These are phyloP conservation scores for Pleurotus djamor DNA, from an alignment of 768 basidiomycete genomes.

Conservation along the genomic window DNA sequence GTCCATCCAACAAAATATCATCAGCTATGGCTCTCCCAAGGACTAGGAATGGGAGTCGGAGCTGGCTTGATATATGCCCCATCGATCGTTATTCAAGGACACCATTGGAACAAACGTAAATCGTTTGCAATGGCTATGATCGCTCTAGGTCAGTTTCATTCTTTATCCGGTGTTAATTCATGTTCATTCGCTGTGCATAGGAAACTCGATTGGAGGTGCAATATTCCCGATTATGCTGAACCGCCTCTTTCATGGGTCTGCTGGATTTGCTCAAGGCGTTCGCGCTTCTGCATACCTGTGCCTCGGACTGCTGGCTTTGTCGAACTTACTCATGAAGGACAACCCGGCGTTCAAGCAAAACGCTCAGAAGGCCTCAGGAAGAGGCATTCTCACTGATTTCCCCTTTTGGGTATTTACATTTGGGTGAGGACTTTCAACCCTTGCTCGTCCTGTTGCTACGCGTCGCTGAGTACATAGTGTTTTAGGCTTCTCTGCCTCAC, in stretches of 20 bases:
- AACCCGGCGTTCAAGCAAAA: slow-evolving; percentile 6
- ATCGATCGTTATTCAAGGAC: slow-evolving; percentile 27
- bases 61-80: slow-evolving; percentile 45
- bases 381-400: slow-evolving; percentile 29
- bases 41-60: slow-evolving; percentile 35
- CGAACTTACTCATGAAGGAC: slow-evolving; percentile 32
- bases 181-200: slow-evolving; percentile 10
- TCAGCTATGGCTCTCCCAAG: slow-evolving; percentile 44
- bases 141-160: background rate
- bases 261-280: slow-evolving; percentile 27
- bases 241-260: slow-evolving; percentile 20
- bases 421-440: slow-evolving; percentile 23
- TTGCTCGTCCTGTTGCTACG: background rate
- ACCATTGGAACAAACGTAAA: slow-evolving; percentile 30
- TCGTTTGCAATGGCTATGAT: slow-evolving; percentile 34
- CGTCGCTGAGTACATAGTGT: slow-evolving; percentile 13
- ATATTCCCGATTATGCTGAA: slow-evolving; percentile 23
- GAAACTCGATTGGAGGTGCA: slow-evolving; percentile 32
- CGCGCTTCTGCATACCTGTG: slow-evolving; percentile 30
- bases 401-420: slow-evolving; percentile 34
- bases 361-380: slow-evolving; percentile 15
- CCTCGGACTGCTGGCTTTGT: slow-evolving; percentile 25
- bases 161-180: too few relatives aligned
- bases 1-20: background rate
- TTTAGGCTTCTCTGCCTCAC: slow-evolving; percentile 36